phyloP scores from a whole-genome alignment of 2,329 filamentous ascomycete species.

The Aspergillus neoniger region DNA sequence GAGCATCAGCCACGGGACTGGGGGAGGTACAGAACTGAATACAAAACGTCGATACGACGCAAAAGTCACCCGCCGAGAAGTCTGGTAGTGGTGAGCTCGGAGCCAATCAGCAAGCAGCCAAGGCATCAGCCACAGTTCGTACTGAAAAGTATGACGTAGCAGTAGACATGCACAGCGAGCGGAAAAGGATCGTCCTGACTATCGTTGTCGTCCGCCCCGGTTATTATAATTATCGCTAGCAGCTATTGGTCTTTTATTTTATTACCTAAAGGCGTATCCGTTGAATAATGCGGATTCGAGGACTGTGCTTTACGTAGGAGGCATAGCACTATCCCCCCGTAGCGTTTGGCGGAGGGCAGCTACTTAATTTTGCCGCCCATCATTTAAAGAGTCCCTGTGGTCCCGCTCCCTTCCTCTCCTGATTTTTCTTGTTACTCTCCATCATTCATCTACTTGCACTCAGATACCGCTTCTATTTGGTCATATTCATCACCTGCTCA shows the following conservation, averaged over 20 bases:
- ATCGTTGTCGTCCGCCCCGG: neutral
- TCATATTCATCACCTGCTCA: neutral
- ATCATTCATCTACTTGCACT: neutral
- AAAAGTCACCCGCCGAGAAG: constrained; percentile 9
- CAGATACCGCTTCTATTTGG: neutral
- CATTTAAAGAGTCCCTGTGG: constrained; percentile 7
- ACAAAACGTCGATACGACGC: constrained; percentile 11
- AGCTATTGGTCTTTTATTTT: neutral
- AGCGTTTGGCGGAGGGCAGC: constrained; percentile 3
- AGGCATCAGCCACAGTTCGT: constrained; percentile 14
- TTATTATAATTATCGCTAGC: constrained; percentile 1
- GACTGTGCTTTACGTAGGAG: constrained; percentile 3
- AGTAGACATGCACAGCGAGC: neutral
- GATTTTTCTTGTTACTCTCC: neutral
- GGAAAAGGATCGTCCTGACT: constrained; percentile 4
- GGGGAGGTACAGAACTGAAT: neutral
- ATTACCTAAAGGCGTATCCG: constrained; percentile 1
- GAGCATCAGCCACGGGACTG: neutral
- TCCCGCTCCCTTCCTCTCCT: constrained; percentile 7
- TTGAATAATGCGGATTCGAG: neutral
- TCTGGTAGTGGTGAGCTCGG: constrained; percentile 8
- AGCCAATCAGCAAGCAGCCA: constrained; percentile 7
- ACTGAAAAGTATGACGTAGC: constrained; percentile 16
- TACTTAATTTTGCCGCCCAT: constrained; percentile 8
- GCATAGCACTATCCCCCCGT: neutral